phyloP scores from a whole-genome alignment of 805 yeast genomes.

The Phaffomyces antillensis region DNA sequence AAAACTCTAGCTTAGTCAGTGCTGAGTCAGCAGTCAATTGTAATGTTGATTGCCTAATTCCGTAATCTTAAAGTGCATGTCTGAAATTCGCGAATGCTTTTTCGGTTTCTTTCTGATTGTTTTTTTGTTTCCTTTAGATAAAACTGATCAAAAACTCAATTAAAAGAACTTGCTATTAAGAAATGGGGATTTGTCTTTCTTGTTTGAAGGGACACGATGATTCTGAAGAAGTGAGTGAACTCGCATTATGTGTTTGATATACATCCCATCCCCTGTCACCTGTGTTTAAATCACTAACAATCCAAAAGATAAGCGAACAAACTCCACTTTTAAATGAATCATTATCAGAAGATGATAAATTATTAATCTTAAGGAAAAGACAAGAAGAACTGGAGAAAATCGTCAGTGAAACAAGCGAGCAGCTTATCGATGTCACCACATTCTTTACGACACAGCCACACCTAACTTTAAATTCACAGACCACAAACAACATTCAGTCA shows the following conservation, averaged over 20 bases:
- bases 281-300: conserved; percentile 14
- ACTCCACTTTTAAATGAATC: conserved; percentile 22
- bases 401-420: conserved; percentile 34
- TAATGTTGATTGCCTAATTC: conserved; percentile 11
- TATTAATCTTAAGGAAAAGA: conserved; percentile 23
- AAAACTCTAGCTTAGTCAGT: background rate
- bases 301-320: conserved; percentile 30
- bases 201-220: conserved; percentile 32
- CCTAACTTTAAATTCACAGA: background rate
- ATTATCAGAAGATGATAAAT: conserved; percentile 18
- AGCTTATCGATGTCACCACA: conserved; percentile 18
- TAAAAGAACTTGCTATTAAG: background rate
- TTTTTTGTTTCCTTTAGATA: background rate
- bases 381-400: conserved; percentile 40
- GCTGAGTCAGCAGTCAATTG: background rate
- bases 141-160: background rate
- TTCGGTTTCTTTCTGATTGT: background rate
- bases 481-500: background rate
- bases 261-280: background rate
- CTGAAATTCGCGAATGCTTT: background rate
- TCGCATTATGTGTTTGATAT: background rate
- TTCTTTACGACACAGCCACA: conserved; percentile 12
- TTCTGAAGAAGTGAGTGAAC: conserved; percentile 31
- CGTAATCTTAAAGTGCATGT: conserved; percentile 1
- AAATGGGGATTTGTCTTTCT: conserved; percentile 45